Base-by-base conservation (phyloP, 2,329 filamentous ascomycete species). In the Oidium heveae region DNA sequence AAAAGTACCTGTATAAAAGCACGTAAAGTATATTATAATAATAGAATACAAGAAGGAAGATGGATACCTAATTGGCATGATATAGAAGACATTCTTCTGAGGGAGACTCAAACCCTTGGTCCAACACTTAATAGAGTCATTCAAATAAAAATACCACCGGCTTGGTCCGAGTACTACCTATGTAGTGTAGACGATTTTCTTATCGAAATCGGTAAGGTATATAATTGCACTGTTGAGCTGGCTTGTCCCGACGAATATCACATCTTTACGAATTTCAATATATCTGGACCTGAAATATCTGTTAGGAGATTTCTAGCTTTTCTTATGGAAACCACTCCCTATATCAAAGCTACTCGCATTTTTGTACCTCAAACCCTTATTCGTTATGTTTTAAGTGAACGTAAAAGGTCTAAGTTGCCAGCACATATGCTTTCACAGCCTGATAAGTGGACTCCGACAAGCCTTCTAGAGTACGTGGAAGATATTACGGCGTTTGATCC, bases 401-500 rank as follows among this genome's bases (percentile, higher is more conserved):
- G 12, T 41, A 15, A 10, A 53, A 43, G 51, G 18, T 33, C 51
- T 13, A 53, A 15, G n/a, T 22, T 13, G 6, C 60, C 18, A 52
- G 64, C 41, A 36, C 59, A 49, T 32, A 22, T 58, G 15, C 47
- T 59, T 8, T 36, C 54, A 46, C 59, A 46, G 37, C 59, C 63
- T 3, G 18, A 55, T n/a, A 41, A 57, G 16, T 64, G 59, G 55
- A 68, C 64, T 5, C 60, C 67, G 15, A 61, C 59, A 37, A 65
- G 61, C 8, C 69, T 72, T 54, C 61, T 62, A 8, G 61, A 67
- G 24, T 67, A 68, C 58, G 61, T 72, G 20, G 63, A 68, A 49
- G 63, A 65, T 51, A 54, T 72, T 51, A 66, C 65, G 13, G 59
- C 51, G 28, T 61, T 10, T 33, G 36, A 54, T 44, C 39, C 52